Conservation (phyloP, 2,329 filamentous ascomycete species). For the Cadophora malorum region DNA sequence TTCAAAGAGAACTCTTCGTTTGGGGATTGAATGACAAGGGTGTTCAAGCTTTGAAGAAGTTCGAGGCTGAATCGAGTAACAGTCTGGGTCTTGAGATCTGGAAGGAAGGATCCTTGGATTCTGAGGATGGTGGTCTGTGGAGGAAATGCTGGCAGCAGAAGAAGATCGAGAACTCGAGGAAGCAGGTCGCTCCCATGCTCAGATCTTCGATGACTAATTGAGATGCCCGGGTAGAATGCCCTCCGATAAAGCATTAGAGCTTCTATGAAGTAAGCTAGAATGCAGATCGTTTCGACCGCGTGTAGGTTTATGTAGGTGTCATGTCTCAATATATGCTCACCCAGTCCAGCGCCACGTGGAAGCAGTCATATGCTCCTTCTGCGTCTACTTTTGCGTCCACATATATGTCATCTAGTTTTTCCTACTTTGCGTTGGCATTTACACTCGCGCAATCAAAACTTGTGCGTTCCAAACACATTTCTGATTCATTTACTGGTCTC, state of each 20-base stretch:
- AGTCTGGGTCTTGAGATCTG: slow-evolving; percentile 64
- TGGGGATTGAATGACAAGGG: slow-evolving; percentile 64
- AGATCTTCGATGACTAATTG: slow-evolving; percentile 50
- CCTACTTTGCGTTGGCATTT: too few species aligned
- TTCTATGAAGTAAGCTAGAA: slow-evolving; percentile 16
- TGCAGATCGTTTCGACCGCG: neutral
- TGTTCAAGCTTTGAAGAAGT: slow-evolving; percentile 58
- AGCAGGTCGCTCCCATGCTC: slow-evolving; percentile 72
- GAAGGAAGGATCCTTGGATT: slow-evolving; percentile 55
- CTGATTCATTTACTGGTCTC: too few species aligned
- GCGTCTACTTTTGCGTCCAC: too few species aligned
- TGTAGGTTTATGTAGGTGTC: too few species aligned
- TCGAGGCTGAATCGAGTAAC: slow-evolving; percentile 54
- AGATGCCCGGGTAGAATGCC: slow-evolving; percentile 15
- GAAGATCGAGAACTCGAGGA: slow-evolving; percentile 65
- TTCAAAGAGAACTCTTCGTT: slow-evolving; percentile 71
- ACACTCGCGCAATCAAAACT: too few species aligned
- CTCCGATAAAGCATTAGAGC: slow-evolving; percentile 39
- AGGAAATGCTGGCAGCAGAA: slow-evolving; percentile 72
- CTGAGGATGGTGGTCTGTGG: slow-evolving; percentile 50
- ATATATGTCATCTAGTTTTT: too few species aligned
- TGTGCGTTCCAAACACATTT: too few species aligned
- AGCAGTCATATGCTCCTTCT: too few species aligned
- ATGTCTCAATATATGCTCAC: too few species aligned
- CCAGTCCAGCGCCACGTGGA: too few species aligned